Evolutionary conservation across 1,284 basidiomycete genomes (phyloP), one percentile per base, ranked within the genome.

Genomic region (Cryptococcus sp.): DNA sequence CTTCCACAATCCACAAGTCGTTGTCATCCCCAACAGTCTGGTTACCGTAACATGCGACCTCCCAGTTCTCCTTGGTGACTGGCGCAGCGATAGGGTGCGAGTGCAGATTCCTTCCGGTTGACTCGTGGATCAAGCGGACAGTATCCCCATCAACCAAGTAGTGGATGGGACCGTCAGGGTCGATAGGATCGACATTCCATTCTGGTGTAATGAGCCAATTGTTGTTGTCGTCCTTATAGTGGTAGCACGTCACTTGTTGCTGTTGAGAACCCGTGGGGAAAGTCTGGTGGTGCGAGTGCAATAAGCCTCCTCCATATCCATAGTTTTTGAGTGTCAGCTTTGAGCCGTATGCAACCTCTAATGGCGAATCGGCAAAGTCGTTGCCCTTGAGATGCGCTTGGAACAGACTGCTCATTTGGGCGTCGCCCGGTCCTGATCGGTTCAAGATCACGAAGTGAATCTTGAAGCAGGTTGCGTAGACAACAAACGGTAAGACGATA

Each of bases 211-310:
- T 78, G 44, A 83, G 72, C 88, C 92, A 99, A 54, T 98, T 85
- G 80, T 99, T 99, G 84, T 99, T 99, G 58, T 88, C 86, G 78
- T 99, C 95, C 80, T 95, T 96, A 86, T 99, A 98, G 81, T 99
- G 95, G 78, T 99, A 99, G 80, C 95, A 99, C 0, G 95, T 99
- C 13, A 99, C 88, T 79, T 99, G 96, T 73, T 98, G 95, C 76
- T 99, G 94, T 58, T 83, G 82, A 0, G 92, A 96, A n/a, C 94
- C 95, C 17, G 87, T 83, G 0, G 96, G 96, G 76, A 88, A 98
- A 0, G 90, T 89, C 76, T 98, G 95, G 20, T 95, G 85, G 78
- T 99, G 96, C 15, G 95, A 98, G 77, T 99, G 96, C 1, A 99
- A 82, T 4, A 99, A 83, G 44, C 96, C 95, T 56, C 95, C 95